Evolutionary conservation across 345 rosid species (phyloP), one percentile per base, ranked within the genome.

Genomic region (Geranium brycei): DNA sequence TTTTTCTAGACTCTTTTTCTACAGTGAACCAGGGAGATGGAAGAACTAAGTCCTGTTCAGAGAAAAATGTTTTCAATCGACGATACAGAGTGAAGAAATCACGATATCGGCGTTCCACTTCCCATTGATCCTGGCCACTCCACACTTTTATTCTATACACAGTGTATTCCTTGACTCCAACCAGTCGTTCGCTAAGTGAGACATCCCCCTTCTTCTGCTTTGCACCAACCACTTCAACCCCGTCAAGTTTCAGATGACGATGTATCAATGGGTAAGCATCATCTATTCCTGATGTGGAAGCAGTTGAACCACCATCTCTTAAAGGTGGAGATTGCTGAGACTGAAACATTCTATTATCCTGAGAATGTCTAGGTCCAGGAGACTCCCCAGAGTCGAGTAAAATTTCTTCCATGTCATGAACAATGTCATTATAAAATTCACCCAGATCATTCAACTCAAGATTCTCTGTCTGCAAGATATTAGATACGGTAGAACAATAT

Each of bases 381-480:
- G 96, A 87, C 64, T 85, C 96, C 32, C 73, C 68, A 62, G 88
- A 84, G 65, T 91, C 92, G 0, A 93, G 92, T 72, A 93, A 75
- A 73, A 93, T 81, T 75, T 93, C 95, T 79, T 93, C 96, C 99
- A 91, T 93, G 66, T 93, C 99, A 71, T 88, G 86, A 65, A 93
- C 91, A 80, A 90, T 75, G 65, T 90, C 99, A 75, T 88, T 89
- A 62, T 85, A 82, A 71, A 81, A 80, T 61, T 35, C 41, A 35
- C 41, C 41, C 10, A 35, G 41, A 35, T 83, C 87, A 66, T 77
- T 73, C 41, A 70, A 80, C 72, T 88, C 85, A 71, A 77, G 65
- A 73, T 73, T 80, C 69, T 80, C 84, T 62, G 78, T 75, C 93
- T 84, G 85, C 72, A 81, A 70, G 56, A 78, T 18, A 58, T 70